A percentile compares a stretch with the other conserved stretches of the same genome.
Conservation (phyloP, 257 asterid species). For the Primulina huaijiensis region DNA sequence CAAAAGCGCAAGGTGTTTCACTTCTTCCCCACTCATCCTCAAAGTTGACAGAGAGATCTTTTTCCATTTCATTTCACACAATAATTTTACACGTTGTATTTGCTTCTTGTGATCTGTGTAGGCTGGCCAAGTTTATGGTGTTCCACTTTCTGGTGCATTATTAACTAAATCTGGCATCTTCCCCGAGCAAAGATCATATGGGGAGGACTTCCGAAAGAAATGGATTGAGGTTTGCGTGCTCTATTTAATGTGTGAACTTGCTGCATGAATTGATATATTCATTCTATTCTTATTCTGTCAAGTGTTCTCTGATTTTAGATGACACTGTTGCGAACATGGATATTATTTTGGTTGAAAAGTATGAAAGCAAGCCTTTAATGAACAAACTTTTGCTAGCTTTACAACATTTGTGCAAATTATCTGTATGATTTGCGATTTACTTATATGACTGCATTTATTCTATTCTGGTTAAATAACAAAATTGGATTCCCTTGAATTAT, state of each 20-base stretch:
- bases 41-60: constrained; percentile 18
- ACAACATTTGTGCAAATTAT: background rate
- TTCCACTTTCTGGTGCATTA: constrained; percentile 80
- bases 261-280: constrained; percentile 14
- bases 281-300: constrained; percentile 16
- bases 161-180: constrained; percentile 70
- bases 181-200: constrained; percentile 91
- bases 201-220: constrained; percentile 90
- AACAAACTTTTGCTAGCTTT: background rate
- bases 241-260: constrained; percentile 25
- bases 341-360: background rate
- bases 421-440: background rate
- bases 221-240: constrained; percentile 88
- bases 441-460: background rate
- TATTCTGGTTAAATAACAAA: background rate
- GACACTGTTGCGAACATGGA: background rate
- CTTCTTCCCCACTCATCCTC: constrained; percentile 28
- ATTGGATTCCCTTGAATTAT: background rate
- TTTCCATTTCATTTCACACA: background rate
- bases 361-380: background rate
- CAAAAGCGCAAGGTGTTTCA: constrained; percentile 84
- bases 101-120: constrained; percentile 26
- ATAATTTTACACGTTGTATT: background rate
- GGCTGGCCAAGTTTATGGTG: constrained; percentile 99
- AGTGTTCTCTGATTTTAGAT: constrained; percentile 6